Evolutionary conservation across 2,329 filamentous ascomycete genomes (phyloP).

Genomic region (Plectosphaerella sp.): DNA sequence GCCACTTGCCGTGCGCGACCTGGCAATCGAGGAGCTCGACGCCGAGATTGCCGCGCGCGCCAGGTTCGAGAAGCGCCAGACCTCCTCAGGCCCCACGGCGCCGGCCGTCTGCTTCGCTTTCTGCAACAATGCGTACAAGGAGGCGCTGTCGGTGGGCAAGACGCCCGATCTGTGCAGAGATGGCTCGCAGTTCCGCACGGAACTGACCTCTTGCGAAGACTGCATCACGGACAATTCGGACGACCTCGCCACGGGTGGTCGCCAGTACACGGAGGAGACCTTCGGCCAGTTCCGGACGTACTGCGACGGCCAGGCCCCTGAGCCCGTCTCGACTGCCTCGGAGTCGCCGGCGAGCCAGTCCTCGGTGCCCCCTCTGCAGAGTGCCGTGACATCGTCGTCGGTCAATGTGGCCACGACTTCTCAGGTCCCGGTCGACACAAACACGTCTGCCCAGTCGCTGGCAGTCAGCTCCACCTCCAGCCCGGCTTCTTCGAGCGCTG

Average conservation of each 20-base stretch:
- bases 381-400: conserved; percentile 18
- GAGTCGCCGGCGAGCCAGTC: neutral
- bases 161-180: conserved; percentile 35
- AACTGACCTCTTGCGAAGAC: conserved; percentile 29
- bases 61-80: neutral
- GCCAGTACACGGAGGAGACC: conserved; percentile 27
- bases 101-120: conserved; percentile 45
- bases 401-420: conserved; percentile 2
- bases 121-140: conserved; percentile 47
- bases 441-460: conserved; percentile 5
- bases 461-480: neutral
- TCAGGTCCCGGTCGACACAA: neutral
- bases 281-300: conserved; percentile 42
- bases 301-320: conserved; percentile 28
- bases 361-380: conserved; percentile 22
- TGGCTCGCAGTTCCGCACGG: conserved; percentile 34
- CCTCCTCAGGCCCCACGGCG: conserved; percentile 17
- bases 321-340: neutral
- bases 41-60: neutral
- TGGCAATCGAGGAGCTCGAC: neutral
- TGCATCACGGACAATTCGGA: conserved; percentile 32
- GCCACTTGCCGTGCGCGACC: no score
- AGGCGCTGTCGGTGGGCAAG: conserved; percentile 45
- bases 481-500: neutral
- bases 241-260: conserved; percentile 18